A percentile compares a stretch with the other conserved stretches of the same genome.
These are phyloP conservation scores for Polytrichum commune DNA, from an alignment of 225 moss, liverwort and hornwort genomes.

Conservation along the genomic window DNA sequence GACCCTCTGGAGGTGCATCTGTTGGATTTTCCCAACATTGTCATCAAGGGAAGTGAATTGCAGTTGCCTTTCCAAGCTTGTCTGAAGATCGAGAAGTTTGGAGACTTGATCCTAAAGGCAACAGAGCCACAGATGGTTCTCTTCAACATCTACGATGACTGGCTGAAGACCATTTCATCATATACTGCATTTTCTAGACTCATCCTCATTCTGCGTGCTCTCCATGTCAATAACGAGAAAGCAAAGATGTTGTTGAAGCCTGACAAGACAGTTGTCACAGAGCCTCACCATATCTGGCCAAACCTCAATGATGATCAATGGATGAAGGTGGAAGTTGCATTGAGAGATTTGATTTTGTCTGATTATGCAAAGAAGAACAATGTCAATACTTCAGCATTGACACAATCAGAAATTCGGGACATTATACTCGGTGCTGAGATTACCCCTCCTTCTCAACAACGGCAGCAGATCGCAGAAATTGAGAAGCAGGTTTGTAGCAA, in stretches of 20 bases:
- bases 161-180: conserved; percentile 99
- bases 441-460: conserved; percentile 96
- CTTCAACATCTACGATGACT: conserved; percentile 98
- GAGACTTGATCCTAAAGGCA: conserved; percentile 94
- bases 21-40: conserved; percentile 98
- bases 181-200: conserved; percentile 96
- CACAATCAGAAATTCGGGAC: conserved; percentile 97
- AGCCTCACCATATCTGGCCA: conserved; percentile 99
- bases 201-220: conserved; percentile 93
- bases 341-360: conserved; percentile 95
- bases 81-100: conserved; percentile 98
- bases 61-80: conserved; percentile 99
- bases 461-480: conserved; percentile 99
- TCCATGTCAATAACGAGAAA: conserved; percentile 99
- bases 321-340: conserved; percentile 99
- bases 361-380: conserved; percentile 99
- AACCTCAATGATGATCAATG: conserved; percentile 97
- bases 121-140: conserved; percentile 99
- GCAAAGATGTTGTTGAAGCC: conserved; percentile 99
- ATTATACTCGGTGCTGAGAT: conserved; percentile 99
- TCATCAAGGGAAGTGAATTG: conserved; percentile 99
- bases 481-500: conserved; percentile 78
- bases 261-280: conserved; percentile 95
- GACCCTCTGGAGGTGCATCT: conserved; percentile 98
- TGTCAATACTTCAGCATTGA: conserved; percentile 97